phyloP scores from a whole-genome alignment of 495 filamentous ascomycete genomes.

The Penicillium silybi region DNA sequence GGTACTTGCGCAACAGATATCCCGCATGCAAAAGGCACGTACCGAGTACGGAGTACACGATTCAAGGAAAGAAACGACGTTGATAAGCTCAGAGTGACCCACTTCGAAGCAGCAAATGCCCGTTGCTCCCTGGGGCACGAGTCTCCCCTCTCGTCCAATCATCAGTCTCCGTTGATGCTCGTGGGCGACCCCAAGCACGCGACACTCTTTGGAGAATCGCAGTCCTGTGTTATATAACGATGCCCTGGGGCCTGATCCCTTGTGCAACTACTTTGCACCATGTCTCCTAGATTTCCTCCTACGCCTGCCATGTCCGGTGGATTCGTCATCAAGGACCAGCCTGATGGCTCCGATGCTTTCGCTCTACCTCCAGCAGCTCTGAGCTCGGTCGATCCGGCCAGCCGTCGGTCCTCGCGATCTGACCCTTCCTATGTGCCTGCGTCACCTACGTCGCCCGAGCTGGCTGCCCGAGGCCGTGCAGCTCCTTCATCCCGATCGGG shows the following conservation, averaged over 20 bases:
- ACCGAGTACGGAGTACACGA: background rate
- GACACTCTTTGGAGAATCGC: constrained; percentile 30
- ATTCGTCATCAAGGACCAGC: constrained; percentile 70
- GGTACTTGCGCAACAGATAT: background rate
- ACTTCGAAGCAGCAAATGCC: constrained; percentile 19
- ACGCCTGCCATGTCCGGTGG: constrained; percentile 85
- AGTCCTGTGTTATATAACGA: background rate
- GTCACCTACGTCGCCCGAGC: constrained; percentile 54
- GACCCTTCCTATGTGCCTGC: constrained; percentile 49
- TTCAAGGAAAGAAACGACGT: constrained; percentile 1
- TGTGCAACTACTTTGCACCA: constrained; percentile 28
- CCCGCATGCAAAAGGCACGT: background rate
- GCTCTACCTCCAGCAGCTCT: constrained; percentile 82
- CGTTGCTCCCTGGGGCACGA: constrained; percentile 21
- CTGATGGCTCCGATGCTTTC: constrained; percentile 60
- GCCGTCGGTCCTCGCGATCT: constrained; percentile 40
- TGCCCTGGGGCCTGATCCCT: background rate
- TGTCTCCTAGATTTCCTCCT: constrained; percentile 73
- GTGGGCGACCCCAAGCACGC: constrained; percentile 45
- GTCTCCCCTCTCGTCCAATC: constrained; percentile 28
- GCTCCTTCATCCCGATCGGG: constrained; percentile 56
- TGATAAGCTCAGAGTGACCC: constrained; percentile 23
- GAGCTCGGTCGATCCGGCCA: constrained; percentile 35
- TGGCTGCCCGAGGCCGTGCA: constrained; percentile 25
- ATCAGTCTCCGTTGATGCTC: constrained; percentile 21